A percentile compares a stretch with the other conserved stretches of the same genome.
Evolutionary conservation across 176 grass and related monocot species (phyloP).

Genomic region (sorghum (Sorghum bicolor)): DNA sequence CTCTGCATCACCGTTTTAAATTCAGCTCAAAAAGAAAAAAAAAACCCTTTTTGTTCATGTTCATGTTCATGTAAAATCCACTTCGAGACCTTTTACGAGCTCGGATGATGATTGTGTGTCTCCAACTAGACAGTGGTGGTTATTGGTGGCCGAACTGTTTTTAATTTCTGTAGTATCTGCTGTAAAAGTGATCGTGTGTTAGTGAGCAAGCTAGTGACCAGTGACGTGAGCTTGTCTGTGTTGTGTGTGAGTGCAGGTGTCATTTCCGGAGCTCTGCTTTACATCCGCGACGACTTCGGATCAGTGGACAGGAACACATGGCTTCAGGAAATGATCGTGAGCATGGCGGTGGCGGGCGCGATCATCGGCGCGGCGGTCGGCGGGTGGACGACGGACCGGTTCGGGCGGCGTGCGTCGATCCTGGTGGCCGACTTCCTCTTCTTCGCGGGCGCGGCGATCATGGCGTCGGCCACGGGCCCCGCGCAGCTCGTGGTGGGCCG

Average conservation of each 20-base stretch:
- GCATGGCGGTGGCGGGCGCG: slow-evolving; percentile 84
- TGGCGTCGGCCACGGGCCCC: slow-evolving; percentile 54
- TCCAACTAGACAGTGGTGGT: background rate
- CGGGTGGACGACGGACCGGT: slow-evolving; percentile 72
- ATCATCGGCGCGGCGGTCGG: slow-evolving; percentile 80
- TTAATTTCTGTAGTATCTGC: background rate
- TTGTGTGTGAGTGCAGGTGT: slow-evolving; percentile 42
- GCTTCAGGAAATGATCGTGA: slow-evolving; percentile 88
- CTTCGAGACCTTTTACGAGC: background rate
- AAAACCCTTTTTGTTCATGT: background rate
- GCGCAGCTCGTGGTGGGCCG: slow-evolving; percentile 53
- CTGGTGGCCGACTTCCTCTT: slow-evolving; percentile 66
- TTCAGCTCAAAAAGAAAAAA: background rate
- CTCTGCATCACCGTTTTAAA: background rate
- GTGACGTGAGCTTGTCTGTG: background rate
- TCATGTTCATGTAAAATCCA: background rate
- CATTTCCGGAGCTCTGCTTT: slow-evolving; percentile 82
- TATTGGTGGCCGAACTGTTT: background rate
- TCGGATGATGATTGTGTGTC: background rate
- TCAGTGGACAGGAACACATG: slow-evolving; percentile 77
- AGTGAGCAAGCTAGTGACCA: background rate
- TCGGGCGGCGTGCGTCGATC: slow-evolving; percentile 63
- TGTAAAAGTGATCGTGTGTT: background rate
- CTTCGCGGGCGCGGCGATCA: slow-evolving; percentile 68
- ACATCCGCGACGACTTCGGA: slow-evolving; percentile 81